Evolutionary conservation across 1,139 yeast genomes (phyloP), one percentile per base, ranked within the genome.

Genomic region (Diutina catenulata): DNA sequence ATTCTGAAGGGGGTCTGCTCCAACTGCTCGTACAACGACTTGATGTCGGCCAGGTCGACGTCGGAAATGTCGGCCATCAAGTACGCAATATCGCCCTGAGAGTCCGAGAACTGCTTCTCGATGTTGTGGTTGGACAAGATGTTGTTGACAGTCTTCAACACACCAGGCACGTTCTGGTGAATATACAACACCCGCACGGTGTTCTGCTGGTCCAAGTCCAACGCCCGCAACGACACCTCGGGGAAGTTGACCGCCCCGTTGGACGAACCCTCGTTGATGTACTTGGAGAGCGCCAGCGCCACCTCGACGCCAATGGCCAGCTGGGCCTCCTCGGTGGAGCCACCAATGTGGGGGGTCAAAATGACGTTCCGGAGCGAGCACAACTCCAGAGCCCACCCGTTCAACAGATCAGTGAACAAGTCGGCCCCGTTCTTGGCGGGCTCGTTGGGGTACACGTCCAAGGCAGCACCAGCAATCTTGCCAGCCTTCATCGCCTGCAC

Each of bases 91-190:
- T 86, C 94, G 47, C 96, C 96, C 54, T 82, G 77, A 19, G 97
- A 87, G 60, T 93, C 98, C 19, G 96, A 80, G 64, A 80, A 91
- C 68, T 91, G 99, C 64, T 91, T 91, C 64, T 88, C 97, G 61
- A 91, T 91, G 64, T 91, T 93, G 70, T 93, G 93, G 59, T 80
- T 80, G 43, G 95, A 83, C 60, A 91, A 77, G 51, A 91, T 86
- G 66, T 91, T 91, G 70, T 93, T 91, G 53, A 91, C 98, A 33
- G 95, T 87, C 60, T 87, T 83, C 73, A 91, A 73, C 41, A 93
- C 99, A 76, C 99, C 99, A 28, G 99, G 98, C 51, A 93, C 96
- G 63, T 91, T 91, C 62, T 84, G 93, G 67, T 91, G 98, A 56
- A 88, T 84, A 64, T 91, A 91, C 53, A 93, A 71, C 33, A 91